Conservation (phyloP, 2,329 filamentous ascomycete genomes). For the Thielaviopsis ethacetica region DNA sequence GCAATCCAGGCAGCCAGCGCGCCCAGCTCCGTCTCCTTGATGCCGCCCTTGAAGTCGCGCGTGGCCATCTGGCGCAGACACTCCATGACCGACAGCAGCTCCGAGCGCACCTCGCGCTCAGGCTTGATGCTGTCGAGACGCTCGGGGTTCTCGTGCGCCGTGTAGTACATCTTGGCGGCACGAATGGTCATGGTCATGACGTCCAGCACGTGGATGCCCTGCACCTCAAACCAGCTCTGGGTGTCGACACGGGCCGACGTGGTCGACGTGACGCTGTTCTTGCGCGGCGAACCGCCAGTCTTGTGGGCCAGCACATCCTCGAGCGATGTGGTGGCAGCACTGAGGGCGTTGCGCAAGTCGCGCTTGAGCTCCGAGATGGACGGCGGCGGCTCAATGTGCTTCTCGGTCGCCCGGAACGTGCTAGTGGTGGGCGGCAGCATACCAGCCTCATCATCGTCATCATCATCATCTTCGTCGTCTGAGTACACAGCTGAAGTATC, state of each 20-base stretch:
- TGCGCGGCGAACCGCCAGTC: conserved; percentile 11
- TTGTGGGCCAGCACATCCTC: conserved; percentile 32
- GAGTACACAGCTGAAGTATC: conserved; percentile 11
- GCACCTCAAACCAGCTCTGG: conserved; percentile 60
- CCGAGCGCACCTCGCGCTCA: conserved; percentile 69
- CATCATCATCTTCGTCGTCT: conserved; percentile 31
- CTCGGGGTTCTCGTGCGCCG: conserved; percentile 73
- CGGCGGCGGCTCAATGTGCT: conserved; percentile 68
- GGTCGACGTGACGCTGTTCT: conserved; percentile 17
- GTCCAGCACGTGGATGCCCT: conserved; percentile 84
- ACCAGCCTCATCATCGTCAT: conserved; percentile 47
- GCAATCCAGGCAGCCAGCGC: conserved; percentile 65
- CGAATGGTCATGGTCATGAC: conserved; percentile 89
- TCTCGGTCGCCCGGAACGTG: conserved; percentile 79
- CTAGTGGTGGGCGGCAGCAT: conserved; percentile 96
- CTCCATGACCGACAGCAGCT: conserved; percentile 75
- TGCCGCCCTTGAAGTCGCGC: conserved; percentile 69
- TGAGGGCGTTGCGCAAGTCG: conserved; percentile 49
- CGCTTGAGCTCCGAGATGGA: conserved; percentile 62
- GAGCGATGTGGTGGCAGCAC: conserved; percentile 52
- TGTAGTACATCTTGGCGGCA: conserved; percentile 93
- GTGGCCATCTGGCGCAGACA: conserved; percentile 82
- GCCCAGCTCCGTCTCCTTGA: conserved; percentile 61
- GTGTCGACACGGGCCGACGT: conserved; percentile 27
- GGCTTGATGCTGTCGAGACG: conserved; percentile 74